Base-by-base conservation (phyloP, 2,329 filamentous ascomycete genomes). In the Cladosporium austrohemisphaericum region DNA sequence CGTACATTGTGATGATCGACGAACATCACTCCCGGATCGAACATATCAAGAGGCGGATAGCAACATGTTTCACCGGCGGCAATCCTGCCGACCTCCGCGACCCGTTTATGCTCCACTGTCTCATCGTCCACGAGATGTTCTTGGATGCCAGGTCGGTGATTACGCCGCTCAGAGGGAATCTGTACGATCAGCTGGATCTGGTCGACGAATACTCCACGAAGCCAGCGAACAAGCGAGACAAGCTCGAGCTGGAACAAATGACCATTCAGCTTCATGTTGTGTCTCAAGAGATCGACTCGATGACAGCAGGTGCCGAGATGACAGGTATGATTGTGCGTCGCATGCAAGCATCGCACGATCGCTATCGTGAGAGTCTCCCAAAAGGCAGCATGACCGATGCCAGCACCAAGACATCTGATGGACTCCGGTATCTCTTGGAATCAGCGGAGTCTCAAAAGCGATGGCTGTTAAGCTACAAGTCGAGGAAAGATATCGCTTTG, bases 81-180 rank as follows among this genome's bases (percentile, higher is more conserved):
- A n/a, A 10, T 1, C 19, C 35, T 6, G 16, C 35, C n/a, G 41
- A 22, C 18, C 26, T 19, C 7, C 26, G 11, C n/a, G 41, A 44
- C 11, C 26, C 41, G 1, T 44, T 44, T 18, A 44, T 44, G 41
- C 3, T 44, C 9, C 41, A 44, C 11, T 44, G 26, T 10, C 28
- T 44, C 18, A 32, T 44, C 18, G 18, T 23, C 4, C 41, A 44
- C 13, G 41, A 44, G 9, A 33, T 31, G 16, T 31, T 44, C 13
- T 18, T 44, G 2, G 41, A 44, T 14, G 41, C 28, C 16, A 32
- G 23, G 16, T 44, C 41, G 3, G 41, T 44, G 28, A 44, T 44
- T 11, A 22, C 26, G 8, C 26, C 41, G 13, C 19, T 44, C 10
- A 31, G 28, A 10, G 18, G 26, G 5, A 22, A 22, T n/a, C 41